Base-by-base conservation (phyloP, 1,284 basidiomycete genomes). In the Cerrena zonata region DNA sequence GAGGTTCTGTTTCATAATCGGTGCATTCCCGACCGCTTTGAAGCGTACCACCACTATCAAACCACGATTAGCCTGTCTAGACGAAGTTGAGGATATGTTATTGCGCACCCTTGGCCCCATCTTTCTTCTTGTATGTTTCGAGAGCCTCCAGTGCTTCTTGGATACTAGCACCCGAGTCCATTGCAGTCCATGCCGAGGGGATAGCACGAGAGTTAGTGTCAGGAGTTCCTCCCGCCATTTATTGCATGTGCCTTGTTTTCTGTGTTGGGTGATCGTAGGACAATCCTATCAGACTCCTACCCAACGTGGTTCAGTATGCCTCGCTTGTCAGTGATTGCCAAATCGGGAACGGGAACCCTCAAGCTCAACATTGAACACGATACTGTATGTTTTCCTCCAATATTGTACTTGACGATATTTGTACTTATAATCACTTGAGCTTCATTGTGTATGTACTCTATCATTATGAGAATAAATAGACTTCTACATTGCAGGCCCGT, bases 1-100 rank as follows among this genome's bases (percentile, higher is more conserved):
- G 65, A 95, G 90, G 71, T 97, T 97, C 73, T 95, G 90, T 72
- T 90, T 95, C 94, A 98, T 96, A 61, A 98, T 94, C 1, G 95
- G 95, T 0, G 94, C 94, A 58, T 94, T 94, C 40, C 95, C 95
- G n/a, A 96, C 92, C 1, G 94, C 94, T 66, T 96, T 97, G 82
- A 98, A 99, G 37, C 93, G 85, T 7, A 99, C 93, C 51, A 98
- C 89, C 49, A 98, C 94, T 11, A 22, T 30, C 11, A 25, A 13
- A 19, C 24, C 23, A 38, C 7, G 30, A 12, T 15, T 13, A 24
- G 22, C 39, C 15, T 34, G 2, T 27, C 5, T 46, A 23, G 24
- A 4, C 18, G 10, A 7, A 41, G 18, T 41, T 25, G 12, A 27
- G 38, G 11, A 41, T 4, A 11, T 25, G 11, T 44, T 27, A 18